A percentile compares a stretch with the other conserved stretches of the same genome.
Conservation (phyloP, 257 asterid genomes). For the Pogostemon cablin region DNA sequence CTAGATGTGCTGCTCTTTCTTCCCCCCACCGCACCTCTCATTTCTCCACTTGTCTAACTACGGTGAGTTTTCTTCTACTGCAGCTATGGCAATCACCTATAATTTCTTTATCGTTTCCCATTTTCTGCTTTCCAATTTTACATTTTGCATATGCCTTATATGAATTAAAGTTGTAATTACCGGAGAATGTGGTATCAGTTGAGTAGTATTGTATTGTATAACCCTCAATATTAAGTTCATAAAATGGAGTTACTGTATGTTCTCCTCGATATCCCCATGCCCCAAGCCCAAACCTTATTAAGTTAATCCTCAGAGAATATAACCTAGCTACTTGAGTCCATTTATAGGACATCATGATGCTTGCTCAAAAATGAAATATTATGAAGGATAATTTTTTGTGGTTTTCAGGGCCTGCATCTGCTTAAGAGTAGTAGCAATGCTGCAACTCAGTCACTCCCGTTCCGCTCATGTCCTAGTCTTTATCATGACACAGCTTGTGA, state of each 20-base stretch:
- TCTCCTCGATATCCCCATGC: too few species aligned
- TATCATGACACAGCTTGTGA: conserved; percentile 44
- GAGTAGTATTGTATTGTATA: too few species aligned
- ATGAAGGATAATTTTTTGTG: neutral
- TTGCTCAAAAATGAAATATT: neutral
- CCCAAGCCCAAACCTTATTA: too few species aligned
- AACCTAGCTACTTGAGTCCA: too few species aligned
- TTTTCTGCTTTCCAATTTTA: neutral
- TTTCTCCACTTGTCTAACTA: conserved; percentile 15
- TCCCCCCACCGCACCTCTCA: conserved; percentile 30
- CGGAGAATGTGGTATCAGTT: too few species aligned
- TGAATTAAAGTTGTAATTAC: too few species aligned
- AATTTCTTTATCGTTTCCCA: neutral
- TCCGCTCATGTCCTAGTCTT: conserved; percentile 30
- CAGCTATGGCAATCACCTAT: neutral
- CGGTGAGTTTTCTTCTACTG: conserved; percentile 34
- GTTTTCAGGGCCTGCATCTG: conserved; percentile 40
- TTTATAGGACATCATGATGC: neutral
- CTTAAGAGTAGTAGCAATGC: conserved; percentile 31
- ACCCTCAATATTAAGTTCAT: too few species aligned
- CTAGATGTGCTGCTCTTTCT: conserved; percentile 32
- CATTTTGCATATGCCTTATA: neutral
- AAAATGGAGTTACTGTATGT: too few species aligned
- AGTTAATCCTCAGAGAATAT: too few species aligned
- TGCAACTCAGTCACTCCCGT: conserved; percentile 28